Percentiles rank a stretch among this genome's conserved stretches.
These are phyloP conservation scores for Silene latifolia DNA, from an alignment of 148 eudicot species.

Conservation along the genomic window DNA sequence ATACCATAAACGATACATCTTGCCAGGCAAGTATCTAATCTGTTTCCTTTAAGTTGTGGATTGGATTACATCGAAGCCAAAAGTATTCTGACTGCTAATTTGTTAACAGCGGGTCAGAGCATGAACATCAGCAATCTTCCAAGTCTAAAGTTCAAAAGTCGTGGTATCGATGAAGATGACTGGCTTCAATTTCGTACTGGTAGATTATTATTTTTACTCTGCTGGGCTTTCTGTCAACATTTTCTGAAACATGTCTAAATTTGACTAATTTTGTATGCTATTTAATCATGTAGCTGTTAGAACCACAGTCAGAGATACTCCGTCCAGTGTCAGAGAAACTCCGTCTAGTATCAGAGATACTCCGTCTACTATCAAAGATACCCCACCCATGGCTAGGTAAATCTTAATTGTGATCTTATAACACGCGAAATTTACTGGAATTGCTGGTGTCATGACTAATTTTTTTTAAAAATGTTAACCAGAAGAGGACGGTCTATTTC, in stretches of 20 bases:
- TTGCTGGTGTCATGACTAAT: slow-evolving; percentile 7
- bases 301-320: slow-evolving; percentile 42
- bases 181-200: slow-evolving; percentile 75
- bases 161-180: slow-evolving; percentile 66
- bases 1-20: slow-evolving; percentile 79
- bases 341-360: background rate
- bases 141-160: slow-evolving; percentile 44
- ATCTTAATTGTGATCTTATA: background rate
- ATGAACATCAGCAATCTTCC: slow-evolving; percentile 39
- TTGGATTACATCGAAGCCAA: background rate
- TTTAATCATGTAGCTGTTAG: slow-evolving; percentile 44
- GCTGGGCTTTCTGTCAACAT: background rate
- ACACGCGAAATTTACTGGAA: background rate
- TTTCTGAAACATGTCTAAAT: background rate
- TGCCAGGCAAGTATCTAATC: slow-evolving; percentile 59
- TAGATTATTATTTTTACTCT: slow-evolving; percentile 20
- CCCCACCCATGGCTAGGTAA: slow-evolving; percentile 49
- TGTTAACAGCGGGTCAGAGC: slow-evolving; percentile 64
- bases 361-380: slow-evolving; percentile 35
- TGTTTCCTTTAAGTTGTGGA: background rate
- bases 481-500: slow-evolving; percentile 68
- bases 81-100: background rate
- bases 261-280: background rate
- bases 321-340: slow-evolving; percentile 18
- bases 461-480: slow-evolving; percentile 19